These are phyloP conservation scores for Chlamydomonas eustigma DNA, from an alignment of 139 green algal genomes.

Conservation along the genomic window DNA sequence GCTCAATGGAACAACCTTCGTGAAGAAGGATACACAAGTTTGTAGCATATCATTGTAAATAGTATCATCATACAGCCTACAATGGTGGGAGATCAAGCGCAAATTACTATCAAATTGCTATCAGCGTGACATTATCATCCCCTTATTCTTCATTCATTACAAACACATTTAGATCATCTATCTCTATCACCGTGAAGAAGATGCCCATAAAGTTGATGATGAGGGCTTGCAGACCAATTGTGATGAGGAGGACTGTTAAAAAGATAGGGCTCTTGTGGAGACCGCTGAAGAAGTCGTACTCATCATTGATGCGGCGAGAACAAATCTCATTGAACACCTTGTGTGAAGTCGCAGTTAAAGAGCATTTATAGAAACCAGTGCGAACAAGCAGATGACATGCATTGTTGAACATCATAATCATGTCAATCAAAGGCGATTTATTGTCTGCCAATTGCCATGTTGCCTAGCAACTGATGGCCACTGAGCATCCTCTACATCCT, in stretches of 20 bases:
- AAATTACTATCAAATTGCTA: too few relatives aligned
- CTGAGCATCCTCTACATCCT: not conserved
- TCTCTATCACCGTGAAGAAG: conserved; percentile 12
- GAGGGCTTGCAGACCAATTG: conserved; percentile 46
- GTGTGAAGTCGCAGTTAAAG: not conserved
- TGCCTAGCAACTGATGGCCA: not conserved
- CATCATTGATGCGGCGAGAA: conserved; percentile 79
- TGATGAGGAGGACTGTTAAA: too few relatives aligned
- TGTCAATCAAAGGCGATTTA: not conserved
- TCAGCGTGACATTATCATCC: too few relatives aligned
- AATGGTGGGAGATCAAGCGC: too few relatives aligned
- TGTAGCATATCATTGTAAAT: too few relatives aligned
- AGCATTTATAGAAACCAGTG: too few relatives aligned
- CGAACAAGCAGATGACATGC: not conserved
- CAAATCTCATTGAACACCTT: conserved; percentile 63
- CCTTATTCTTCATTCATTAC: too few relatives aligned
- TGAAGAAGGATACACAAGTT: too few relatives aligned
- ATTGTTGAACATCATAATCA: not conserved
- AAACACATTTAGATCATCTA: too few relatives aligned
- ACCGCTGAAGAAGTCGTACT: too few relatives aligned
- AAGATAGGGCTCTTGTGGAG: conserved; percentile 70
- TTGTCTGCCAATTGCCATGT: too few relatives aligned
- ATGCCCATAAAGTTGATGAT: conserved; percentile 27
- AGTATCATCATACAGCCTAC: too few relatives aligned
- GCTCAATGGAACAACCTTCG: not conserved